Conservation (phyloP, 495 filamentous ascomycete species). For the Cercophora samala region DNA sequence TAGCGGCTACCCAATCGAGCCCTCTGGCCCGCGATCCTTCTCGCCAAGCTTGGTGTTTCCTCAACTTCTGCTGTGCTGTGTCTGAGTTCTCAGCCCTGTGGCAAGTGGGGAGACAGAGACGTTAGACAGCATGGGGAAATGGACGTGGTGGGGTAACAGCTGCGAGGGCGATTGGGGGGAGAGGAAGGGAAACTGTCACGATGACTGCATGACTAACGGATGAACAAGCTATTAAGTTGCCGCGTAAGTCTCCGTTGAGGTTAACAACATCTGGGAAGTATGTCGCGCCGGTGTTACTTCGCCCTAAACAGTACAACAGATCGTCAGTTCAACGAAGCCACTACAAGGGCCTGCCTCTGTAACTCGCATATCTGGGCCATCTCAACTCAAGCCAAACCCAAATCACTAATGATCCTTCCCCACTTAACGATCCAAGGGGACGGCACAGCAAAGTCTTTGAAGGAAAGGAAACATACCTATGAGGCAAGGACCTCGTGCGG, state of each 20-base stretch:
- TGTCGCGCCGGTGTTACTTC: neutral
- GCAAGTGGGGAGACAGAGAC: neutral
- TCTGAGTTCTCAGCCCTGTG: slow-evolving; percentile 8
- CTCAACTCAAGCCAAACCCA: neutral
- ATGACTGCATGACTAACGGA: neutral
- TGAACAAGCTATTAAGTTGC: neutral
- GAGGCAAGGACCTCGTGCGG: neutral
- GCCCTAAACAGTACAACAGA: neutral
- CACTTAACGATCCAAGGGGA: neutral
- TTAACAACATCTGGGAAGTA: neutral
- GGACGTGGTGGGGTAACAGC: neutral
- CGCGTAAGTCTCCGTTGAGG: neutral
- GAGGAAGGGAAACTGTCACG: neutral
- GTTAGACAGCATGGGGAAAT: neutral
- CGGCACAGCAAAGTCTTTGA: neutral
- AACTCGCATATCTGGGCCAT: slow-evolving; percentile 12
- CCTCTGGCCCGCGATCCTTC: neutral
- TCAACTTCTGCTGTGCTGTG: neutral
- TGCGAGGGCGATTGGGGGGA: neutral
- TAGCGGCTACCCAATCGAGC: slow-evolving; percentile 3
- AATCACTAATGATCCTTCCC: slow-evolving; percentile 12
- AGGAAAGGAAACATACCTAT: neutral
- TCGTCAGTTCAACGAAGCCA: neutral
- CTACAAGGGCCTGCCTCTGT: neutral
- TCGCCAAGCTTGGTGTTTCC: neutral